Conservation (phyloP, 805 yeast species). For the Scheffersomyces amazonensis region DNA sequence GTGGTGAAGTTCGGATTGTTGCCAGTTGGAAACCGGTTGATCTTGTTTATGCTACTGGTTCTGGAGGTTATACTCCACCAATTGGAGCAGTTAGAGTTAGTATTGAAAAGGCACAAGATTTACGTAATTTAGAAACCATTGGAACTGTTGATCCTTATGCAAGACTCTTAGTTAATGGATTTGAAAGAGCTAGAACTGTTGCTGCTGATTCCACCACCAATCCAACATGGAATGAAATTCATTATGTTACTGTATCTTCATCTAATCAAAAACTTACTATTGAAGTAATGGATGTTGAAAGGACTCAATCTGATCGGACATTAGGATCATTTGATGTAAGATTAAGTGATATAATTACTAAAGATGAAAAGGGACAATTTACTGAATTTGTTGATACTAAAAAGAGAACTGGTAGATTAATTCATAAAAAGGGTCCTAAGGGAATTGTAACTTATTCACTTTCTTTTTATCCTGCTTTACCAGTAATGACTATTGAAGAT, state of each 20-base stretch:
- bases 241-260: conserved; percentile 80
- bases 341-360: conserved; percentile 63
- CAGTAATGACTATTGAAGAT: conserved; percentile 77
- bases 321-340: conserved; percentile 79
- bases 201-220: conserved; percentile 62
- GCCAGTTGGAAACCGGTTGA: conserved; percentile 87
- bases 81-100: conserved; percentile 84
- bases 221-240: conserved; percentile 83
- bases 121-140: conserved; percentile 81
- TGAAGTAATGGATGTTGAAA: conserved; percentile 92
- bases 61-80: conserved; percentile 88
- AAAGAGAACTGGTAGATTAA: conserved; percentile 58
- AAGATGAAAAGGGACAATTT: conserved; percentile 61
- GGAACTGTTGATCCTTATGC: conserved; percentile 94
- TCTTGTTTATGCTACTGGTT: conserved; percentile 60
- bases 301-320: conserved; percentile 74
- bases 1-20: conserved; percentile 71
- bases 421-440: conserved; percentile 76
- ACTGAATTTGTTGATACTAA: conserved; percentile 56
- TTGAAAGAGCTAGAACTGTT: conserved; percentile 73
- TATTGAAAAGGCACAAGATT: conserved; percentile 65
- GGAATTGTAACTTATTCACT: conserved; percentile 73
- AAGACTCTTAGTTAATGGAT: conserved; percentile 74
- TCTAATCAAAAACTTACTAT: conserved; percentile 77
- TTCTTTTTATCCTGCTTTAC: conserved; percentile 80